Base-by-base conservation (phyloP, 495 filamentous ascomycete species). In the Acidomyces sp. region DNA sequence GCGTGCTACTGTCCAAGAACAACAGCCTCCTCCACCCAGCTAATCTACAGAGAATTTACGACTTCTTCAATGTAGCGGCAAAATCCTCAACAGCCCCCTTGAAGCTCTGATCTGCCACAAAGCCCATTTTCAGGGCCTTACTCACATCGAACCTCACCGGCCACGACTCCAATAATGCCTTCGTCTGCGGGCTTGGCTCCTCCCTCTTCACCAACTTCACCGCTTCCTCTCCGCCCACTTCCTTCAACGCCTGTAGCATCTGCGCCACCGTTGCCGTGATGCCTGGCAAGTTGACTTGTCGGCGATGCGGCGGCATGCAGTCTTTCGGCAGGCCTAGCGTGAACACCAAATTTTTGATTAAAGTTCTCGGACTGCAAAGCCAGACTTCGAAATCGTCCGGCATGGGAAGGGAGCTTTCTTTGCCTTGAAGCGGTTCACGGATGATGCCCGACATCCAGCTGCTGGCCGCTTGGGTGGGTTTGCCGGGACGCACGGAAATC, bases 141-240 rank as follows among this genome's bases (percentile, higher is more conserved):
- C 16, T 33, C 6, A 45, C 74, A 48, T 82, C 73, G 55, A 84
- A 76, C 41, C 70, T 67, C 42, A 74, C 68, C 25, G 78, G 71
- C 83, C 82, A 87, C 38, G 75, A 75, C 47, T 79, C 69, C 57
- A 90, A 63, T 43, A 90, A 81, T 49, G 65, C 67, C 61, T 85
- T 78, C 37, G 77, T 66, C 37, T 52, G 33, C 34, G 37, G 29
- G 10, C 16, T 35, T 25, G 62, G 68, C 38, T 70, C 66, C 56
- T 85, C 74, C 52, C 68, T 71, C 60, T 67, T 68, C 20, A 87
- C 65, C 34, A 78, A 58, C 49, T 59, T 60, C 57, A 80, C 49
- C 55, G 67, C 71, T 28, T 86, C 77, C 61, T 76, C 65, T 0
- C 83, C 82, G 1, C 77, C 82, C 21, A 82, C 68, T 49, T 69